Evolutionary conservation across 768 basidiomycete genomes (phyloP).

Genomic region (Rhizopogon rudus): DNA sequence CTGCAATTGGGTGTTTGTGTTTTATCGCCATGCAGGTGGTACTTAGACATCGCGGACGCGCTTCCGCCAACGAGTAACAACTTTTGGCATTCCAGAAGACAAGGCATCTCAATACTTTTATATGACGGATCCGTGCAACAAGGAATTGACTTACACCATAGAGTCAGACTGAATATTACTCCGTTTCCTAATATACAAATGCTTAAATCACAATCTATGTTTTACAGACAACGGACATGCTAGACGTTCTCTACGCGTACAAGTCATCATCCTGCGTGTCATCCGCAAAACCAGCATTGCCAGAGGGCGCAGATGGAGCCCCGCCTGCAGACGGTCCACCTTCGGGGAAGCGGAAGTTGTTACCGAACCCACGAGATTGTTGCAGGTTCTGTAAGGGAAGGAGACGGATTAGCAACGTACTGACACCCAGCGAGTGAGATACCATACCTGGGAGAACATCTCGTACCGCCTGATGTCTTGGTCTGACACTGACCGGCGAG

Average conservation of each 20-base stretch:
- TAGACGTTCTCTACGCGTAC: constrained; percentile 54
- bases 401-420: constrained; percentile 7
- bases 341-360: constrained; percentile 98
- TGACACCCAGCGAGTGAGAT: background rate
- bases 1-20: constrained; percentile 19
- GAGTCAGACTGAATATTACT: background rate
- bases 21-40: constrained; percentile 22
- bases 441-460: constrained; percentile 87
- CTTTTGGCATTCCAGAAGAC: constrained; percentile 6
- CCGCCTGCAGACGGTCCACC: constrained; percentile 35
- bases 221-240: background rate
- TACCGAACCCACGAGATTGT: constrained; percentile 89
- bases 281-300: constrained; percentile 78
- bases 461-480: constrained; percentile 97
- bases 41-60: constrained; percentile 8
- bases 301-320: constrained; percentile 38
- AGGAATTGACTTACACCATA: background rate
- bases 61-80: background rate
- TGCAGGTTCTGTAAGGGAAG: constrained; percentile 63
- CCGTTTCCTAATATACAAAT: constrained; percentile 2
- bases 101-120: no score
- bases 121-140: no score
- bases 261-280: constrained; percentile 88
- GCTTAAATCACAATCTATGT: background rate
- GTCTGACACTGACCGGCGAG: constrained; percentile 94